Percentiles rank a stretch among this genome's conserved stretches.
phyloP scores from a whole-genome alignment of 2,329 filamentous ascomycete genomes.

The Niveomyces coronatus region DNA sequence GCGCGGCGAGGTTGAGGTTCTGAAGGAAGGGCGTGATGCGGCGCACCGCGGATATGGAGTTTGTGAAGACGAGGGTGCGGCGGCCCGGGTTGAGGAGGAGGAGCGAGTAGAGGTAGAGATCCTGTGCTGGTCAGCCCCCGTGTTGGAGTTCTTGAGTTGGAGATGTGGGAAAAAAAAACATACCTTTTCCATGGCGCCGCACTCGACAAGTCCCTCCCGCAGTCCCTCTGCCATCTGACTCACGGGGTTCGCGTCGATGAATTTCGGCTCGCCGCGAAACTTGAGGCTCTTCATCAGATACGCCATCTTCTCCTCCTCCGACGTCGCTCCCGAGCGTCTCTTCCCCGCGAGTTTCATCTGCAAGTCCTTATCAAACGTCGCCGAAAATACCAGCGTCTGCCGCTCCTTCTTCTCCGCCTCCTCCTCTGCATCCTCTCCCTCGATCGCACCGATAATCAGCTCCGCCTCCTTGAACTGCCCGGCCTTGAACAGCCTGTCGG shows the following conservation, averaged over 20 bases:
- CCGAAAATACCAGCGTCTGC: slow-evolving; percentile 93
- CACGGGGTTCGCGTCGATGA: slow-evolving; percentile 82
- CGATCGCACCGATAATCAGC: slow-evolving; percentile 70
- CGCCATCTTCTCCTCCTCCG: slow-evolving; percentile 75
- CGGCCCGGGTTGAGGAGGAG: slow-evolving; percentile 72
- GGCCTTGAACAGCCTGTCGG: slow-evolving; percentile 81
- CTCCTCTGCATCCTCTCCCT: slow-evolving; percentile 21
- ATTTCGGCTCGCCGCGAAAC: slow-evolving; percentile 78
- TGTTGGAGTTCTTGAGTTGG: neutral
- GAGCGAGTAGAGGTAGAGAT: slow-evolving; percentile 85
- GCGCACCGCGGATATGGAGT: slow-evolving; percentile 87
- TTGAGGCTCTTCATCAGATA: slow-evolving; percentile 85
- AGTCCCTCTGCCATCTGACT: slow-evolving; percentile 80
- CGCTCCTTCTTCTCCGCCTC: neutral
- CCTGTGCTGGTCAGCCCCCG: slow-evolving; percentile 34
- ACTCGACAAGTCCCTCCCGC: slow-evolving; percentile 86
- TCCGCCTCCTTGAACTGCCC: slow-evolving; percentile 93
- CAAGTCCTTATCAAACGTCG: slow-evolving; percentile 84
- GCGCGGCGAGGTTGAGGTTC: slow-evolving; percentile 65
- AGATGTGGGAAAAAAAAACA: slow-evolving; percentile 9
- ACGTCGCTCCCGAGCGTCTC: slow-evolving; percentile 42
- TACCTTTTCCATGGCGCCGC: slow-evolving; percentile 85
- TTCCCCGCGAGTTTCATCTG: slow-evolving; percentile 87
- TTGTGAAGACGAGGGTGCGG: slow-evolving; percentile 84
- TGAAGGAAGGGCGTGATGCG: slow-evolving; percentile 77